Evolutionary conservation across 2,329 filamentous ascomycete species (phyloP), one percentile per base, ranked within the genome.

Genomic region (Plectosphaerella plurivora): DNA sequence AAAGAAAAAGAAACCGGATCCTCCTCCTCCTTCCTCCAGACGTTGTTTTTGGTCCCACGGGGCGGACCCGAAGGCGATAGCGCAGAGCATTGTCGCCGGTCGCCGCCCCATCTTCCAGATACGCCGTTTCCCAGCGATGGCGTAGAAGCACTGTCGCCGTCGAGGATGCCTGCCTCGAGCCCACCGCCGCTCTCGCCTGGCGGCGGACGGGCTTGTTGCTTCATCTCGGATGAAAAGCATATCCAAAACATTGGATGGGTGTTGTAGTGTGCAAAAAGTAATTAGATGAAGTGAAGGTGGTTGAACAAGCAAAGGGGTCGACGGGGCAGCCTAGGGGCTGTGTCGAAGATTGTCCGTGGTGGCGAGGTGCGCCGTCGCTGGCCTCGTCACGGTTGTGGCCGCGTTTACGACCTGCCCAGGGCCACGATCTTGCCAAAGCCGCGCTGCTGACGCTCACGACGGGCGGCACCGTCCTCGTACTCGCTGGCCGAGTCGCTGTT

Each of bases 401-500:
- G 36, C 18, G 35, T 37, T 15, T 49, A 48, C 37, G 33, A 46
- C 58, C 61, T 68, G 52, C 61, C 64, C 64, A 66, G 68, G 53
- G 67, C 61, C 49, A 67, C 65, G 44, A 73, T 61, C 48, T 73
- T 71, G 39, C 73, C 68, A 53, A 85, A 80, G n/a, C 83, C 82
- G 22, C 83, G 77, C 66, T 86, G 77, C 51, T 77, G 68, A 14
- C 65, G 63, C 64, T 86, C 83, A 12, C 83, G 75, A 33, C 77
- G 73, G 1, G 83, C 83, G 11, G 83, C 83, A 7, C 82, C 82
- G 61, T 87, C 83, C 57, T 82, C 72, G 57, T 80, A 76, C 22
- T 73, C 73, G 55, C 72, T 73, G 2, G 65, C 64, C 2, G 69
- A 68, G 44, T 77, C 69, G 10, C 67, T 66, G 28, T 65, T 57